These are phyloP conservation scores for Zalaria sp. DNA, from an alignment of 2,329 filamentous ascomycete genomes.

Conservation along the genomic window DNA sequence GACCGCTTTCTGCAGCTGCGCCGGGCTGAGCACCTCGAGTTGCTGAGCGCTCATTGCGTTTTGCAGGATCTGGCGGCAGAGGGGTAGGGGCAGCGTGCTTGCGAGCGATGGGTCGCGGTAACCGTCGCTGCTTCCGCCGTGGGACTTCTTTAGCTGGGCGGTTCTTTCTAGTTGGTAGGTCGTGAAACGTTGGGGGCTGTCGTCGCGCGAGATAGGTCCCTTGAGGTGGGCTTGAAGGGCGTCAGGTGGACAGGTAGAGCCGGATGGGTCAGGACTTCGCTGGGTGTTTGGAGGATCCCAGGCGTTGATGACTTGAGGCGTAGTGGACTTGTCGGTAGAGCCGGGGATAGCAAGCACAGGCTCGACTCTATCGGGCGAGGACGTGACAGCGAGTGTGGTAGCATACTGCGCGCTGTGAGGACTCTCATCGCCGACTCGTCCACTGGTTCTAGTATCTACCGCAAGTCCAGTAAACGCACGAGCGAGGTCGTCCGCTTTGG, in stretches of 20 bases:
- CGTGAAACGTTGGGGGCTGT: slow-evolving; percentile 11
- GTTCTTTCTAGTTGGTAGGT: slow-evolving; percentile 13
- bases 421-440: background rate
- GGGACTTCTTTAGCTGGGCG: slow-evolving; percentile 3
- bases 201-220: slow-evolving; percentile 8
- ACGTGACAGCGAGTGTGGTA: slow-evolving; percentile 11
- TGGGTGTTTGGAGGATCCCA: background rate
- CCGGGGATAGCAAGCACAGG: slow-evolving; percentile 14
- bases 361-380: slow-evolving; percentile 5
- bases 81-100: slow-evolving; percentile 15
- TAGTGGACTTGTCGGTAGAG: slow-evolving; percentile 13
- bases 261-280: background rate
- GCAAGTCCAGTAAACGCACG: background rate
- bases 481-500: background rate
- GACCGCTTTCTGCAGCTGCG: slow-evolving; percentile 18
- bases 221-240: slow-evolving; percentile 4
- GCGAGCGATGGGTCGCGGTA: slow-evolving; percentile 13
- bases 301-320: slow-evolving; percentile 8
- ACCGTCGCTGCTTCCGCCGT: slow-evolving; percentile 4
- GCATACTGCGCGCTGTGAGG: slow-evolving; percentile 9
- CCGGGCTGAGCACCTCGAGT: slow-evolving; percentile 14
- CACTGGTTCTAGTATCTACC: background rate
- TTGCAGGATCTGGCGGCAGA: slow-evolving; percentile 18
- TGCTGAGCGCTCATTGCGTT: slow-evolving; percentile 10
- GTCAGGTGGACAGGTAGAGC: background rate